phyloP scores from a whole-genome alignment of 2,329 filamentous ascomycete species.

The Scedosporium aurantiacum region DNA sequence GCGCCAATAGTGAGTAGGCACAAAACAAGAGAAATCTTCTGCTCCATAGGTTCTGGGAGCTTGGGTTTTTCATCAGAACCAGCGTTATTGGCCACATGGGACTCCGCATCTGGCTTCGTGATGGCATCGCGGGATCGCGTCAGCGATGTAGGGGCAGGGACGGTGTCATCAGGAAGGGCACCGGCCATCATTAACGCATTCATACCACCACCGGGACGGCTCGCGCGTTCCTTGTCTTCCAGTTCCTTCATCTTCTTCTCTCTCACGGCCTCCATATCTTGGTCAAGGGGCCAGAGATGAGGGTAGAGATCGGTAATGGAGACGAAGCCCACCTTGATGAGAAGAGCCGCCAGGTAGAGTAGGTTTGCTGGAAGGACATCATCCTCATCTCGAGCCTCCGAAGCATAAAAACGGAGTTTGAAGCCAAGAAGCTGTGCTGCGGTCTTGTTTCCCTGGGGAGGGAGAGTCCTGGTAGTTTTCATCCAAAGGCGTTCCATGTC shows the following conservation, averaged over 20 bases:
- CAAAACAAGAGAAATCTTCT: conserved; percentile 76
- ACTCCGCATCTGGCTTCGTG: conserved; percentile 31
- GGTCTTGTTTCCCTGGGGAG: conserved; percentile 76
- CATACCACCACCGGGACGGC: conserved; percentile 56
- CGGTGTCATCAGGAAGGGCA: conserved; percentile 72
- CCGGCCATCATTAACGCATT: conserved; percentile 86
- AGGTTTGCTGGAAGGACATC: conserved; percentile 85
- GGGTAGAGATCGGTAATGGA: conserved; percentile 84
- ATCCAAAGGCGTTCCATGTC: conserved; percentile 64
- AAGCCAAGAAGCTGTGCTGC: conserved; percentile 93
- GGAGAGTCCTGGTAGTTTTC: conserved; percentile 65
- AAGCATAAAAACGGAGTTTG: conserved; percentile 92
- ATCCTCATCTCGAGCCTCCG: conserved; percentile 58
- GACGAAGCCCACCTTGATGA: conserved; percentile 96
- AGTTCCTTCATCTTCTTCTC: conserved; percentile 63
- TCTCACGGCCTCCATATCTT: conserved; percentile 66
- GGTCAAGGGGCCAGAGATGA: conserved; percentile 78
- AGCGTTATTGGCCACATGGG: conserved; percentile 17
- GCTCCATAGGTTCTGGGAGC: conserved; percentile 65
- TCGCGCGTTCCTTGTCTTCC: conserved; percentile 63
- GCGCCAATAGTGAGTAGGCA: conserved; percentile 85
- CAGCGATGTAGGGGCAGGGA: conserved; percentile 32
- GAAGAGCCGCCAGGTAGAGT: conserved; percentile 78
- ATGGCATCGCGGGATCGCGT: conserved; percentile 35
- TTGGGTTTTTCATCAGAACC: conserved; percentile 36